These are phyloP conservation scores for Penicillium lagena DNA, from an alignment of 495 filamentous ascomycete genomes.

Conservation along the genomic window DNA sequence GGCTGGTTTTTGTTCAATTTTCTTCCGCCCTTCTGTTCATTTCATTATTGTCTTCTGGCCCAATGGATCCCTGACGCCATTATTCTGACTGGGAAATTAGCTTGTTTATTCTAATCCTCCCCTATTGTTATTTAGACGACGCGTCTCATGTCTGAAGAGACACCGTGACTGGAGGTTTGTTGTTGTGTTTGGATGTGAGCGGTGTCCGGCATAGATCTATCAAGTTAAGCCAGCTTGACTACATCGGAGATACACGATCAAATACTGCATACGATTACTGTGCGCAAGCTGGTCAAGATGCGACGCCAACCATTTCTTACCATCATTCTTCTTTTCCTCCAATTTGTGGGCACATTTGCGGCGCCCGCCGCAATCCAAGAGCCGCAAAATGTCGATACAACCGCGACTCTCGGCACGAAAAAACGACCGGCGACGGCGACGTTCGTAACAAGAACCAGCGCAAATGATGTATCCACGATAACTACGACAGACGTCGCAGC, in stretches of 20 bases:
- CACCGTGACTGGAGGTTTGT: background rate
- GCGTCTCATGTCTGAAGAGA: background rate
- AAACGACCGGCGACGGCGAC: constrained; percentile 3
- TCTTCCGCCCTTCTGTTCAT: background rate
- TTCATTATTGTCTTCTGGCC: background rate
- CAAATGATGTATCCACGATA: background rate
- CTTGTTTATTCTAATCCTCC: background rate
- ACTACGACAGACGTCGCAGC: constrained; percentile 8
- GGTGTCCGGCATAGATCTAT: background rate
- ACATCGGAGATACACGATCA: background rate
- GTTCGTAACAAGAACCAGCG: constrained; percentile 3
- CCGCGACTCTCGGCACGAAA: constrained; percentile 3
- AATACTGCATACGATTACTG: background rate
- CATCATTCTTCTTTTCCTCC: constrained; percentile 3
- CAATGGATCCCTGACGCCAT: constrained; percentile 2
- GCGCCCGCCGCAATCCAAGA: constrained; percentile 6
- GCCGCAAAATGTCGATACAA: constrained; percentile 1
- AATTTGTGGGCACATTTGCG: constrained; percentile 7
- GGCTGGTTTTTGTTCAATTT: background rate
- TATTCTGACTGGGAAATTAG: background rate
- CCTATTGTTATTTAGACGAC: background rate
- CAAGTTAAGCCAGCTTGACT: background rate
- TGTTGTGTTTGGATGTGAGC: background rate
- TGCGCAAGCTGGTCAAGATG: constrained; percentile 6
- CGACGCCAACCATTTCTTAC: constrained; percentile 10